Evolutionary conservation across 164 flowering plant genomes (phyloP), one percentile per base, ranked within the genome.

Genomic region (Annona squamosa): DNA sequence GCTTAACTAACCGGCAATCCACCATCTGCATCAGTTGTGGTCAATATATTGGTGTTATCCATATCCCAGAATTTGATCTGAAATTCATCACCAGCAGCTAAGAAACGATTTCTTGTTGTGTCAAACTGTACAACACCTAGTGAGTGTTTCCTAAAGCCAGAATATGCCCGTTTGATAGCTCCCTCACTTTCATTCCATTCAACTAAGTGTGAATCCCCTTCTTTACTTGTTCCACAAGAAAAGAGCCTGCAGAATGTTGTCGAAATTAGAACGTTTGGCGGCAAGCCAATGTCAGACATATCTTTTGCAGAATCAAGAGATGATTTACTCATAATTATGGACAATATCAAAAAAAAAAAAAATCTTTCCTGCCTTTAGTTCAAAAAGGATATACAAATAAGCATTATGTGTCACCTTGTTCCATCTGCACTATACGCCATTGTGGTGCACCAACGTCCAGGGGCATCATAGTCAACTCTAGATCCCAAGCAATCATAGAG

Each of bases 341-440:
- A 26, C 37, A 26, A 26, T 26, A 26, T 26, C 37, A 26, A 26
- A 26, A 26, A 26, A 26, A 26, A 26, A 26, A 26, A 26, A 26
- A 26, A 26, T 26, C 37, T 26, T 26, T 26, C 37, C 37, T 26
- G 37, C 37, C 37, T 6, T 52, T 16, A 9, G 59, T 9, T 5
- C 10, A 52, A 52, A 10, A 5, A 52, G 6, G 42, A 44, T 43
- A 41, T 19, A 5, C 19, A 19, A 19, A 19, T 1, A 71, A 71
- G 66, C 19, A 16, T 37, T 68, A 65, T 3, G 44, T 1, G 6
- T 69, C 63, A 90, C 96, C 96, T 86, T 45, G 88, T 78, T 62
- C 96, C 93, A 86, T 89, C 96, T 57, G 90, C 89, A 84, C 93
- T 90, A 65, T 89, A 90, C 13, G 90, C 85, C 91, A 90, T 87